These are phyloP conservation scores for Phlyctochytrium planicorne DNA, from an alignment of 192 early-diverging fungal species.

Conservation along the genomic window DNA sequence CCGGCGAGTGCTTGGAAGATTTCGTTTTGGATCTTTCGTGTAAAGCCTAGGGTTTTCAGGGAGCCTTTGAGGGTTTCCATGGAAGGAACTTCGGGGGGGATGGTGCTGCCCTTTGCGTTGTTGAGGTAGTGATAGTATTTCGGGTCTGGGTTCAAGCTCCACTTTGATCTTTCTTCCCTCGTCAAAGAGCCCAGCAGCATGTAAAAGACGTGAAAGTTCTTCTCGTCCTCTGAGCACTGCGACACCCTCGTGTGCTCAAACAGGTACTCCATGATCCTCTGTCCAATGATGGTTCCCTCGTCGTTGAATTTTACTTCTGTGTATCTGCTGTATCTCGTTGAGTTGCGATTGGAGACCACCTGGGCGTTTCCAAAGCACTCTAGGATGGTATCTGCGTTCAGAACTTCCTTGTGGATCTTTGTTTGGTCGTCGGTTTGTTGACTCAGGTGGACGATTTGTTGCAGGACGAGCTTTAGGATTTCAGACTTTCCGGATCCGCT, in stretches of 20 bases:
- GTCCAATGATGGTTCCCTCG: slow-evolving; percentile 84
- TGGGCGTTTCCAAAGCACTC: slow-evolving; percentile 89
- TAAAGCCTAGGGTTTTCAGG: slow-evolving; percentile 82
- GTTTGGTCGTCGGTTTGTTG: slow-evolving; percentile 29
- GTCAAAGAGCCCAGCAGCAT: slow-evolving; percentile 79
- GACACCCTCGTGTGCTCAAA: slow-evolving; percentile 78
- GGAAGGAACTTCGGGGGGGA: slow-evolving; percentile 52
- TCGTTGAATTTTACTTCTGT: slow-evolving; percentile 91
- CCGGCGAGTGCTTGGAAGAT: slow-evolving; percentile 83
- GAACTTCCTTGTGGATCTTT: slow-evolving; percentile 34
- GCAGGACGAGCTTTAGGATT: slow-evolving; percentile 26
- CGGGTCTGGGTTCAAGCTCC: slow-evolving; percentile 62
- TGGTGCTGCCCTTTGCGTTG: slow-evolving; percentile 28
- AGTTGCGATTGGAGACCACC: slow-evolving; percentile 71
- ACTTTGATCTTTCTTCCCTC: slow-evolving; percentile 70
- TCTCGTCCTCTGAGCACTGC: slow-evolving; percentile 54
- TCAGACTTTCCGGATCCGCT: slow-evolving; percentile 44
- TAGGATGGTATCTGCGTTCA: slow-evolving; percentile 69
- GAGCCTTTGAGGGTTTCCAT: slow-evolving; percentile 67
- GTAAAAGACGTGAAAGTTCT: slow-evolving; percentile 92
- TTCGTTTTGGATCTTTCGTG: slow-evolving; percentile 75
- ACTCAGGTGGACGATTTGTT: slow-evolving; percentile 34
- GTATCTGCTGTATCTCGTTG: slow-evolving; percentile 82
- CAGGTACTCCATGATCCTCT: slow-evolving; percentile 81
- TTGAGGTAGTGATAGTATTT: slow-evolving; percentile 33